Base-by-base conservation (phyloP, 2,329 filamentous ascomycete genomes). In the Aspergillus novofumigatus region DNA sequence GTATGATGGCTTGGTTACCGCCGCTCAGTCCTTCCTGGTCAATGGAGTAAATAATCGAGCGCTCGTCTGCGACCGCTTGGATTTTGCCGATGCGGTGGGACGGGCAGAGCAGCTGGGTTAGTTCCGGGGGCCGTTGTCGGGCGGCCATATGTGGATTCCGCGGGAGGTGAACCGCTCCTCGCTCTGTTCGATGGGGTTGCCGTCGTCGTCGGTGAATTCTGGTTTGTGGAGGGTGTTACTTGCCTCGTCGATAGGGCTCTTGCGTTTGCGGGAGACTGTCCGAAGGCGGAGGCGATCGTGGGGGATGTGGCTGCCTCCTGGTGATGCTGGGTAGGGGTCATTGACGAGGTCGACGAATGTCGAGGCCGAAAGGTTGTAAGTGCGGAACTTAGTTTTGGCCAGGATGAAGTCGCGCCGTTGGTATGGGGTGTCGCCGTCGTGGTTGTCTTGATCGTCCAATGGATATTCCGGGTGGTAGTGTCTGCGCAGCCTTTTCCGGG, bases 331-430 rank as follows among this genome's bases (percentile, higher is more conserved):
- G 10, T 59, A 57, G 3, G 74, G 71, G 54, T 78, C 76, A 29
- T 74, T 77, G 47, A 79, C 73, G 17, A 79, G 64, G 50, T 79
- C 77, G 25, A 79, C 55, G 58, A 77, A 78, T 10, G 74, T 69
- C 8, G 72, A 70, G 25, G 74, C 67, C 21, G 72, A 73, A 49
- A 71, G 67, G 44, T 77, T 72, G 59, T 79, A 79, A 25, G 69
- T 68, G 53, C 73, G 73, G 57, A 73, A 75, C 52, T 78, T 78
- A 0, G 76, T 79, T 57, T 74, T 75, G 17, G 74, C 75, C 3
- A 77, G 65, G 47, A 77, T 78, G 57, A 76, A 79, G 55, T 78
- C 76, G 14, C 66, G 71, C 23, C 68, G 67, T 11, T 21, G 42
- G 41, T 10, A 23, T 23, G 8, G 42, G 44, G 5, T 47, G 21